Evolutionary conservation across 139 green algal genomes (phyloP), one percentile per base, ranked within the genome.

Genomic region (Mychonastes homosphaera): DNA sequence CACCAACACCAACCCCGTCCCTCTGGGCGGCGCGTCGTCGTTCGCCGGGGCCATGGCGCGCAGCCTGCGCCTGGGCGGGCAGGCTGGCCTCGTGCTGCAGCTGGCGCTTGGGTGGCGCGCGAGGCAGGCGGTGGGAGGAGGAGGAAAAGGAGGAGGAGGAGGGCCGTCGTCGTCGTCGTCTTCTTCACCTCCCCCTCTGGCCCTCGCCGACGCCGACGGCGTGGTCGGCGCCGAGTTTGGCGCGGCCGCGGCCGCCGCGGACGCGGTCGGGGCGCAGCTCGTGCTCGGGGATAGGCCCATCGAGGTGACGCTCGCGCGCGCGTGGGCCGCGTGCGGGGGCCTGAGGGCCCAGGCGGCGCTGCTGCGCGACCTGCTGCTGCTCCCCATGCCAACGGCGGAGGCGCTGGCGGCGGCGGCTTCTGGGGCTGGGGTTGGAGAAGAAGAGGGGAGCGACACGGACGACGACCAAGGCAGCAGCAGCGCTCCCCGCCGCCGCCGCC

Each of bases 271-370:
- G 16, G 52, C 74, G n/a, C 62, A 81, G 34, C 27, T 94, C n/a
- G 85, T 94, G 52, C 69, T 94, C 33, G 85, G 85, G 0, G 85
- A 94, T 65, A 49, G 86, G 35, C 86, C 83, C 0, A 87, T 94
- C 24, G 85, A 94, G 64, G 85, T 94, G 35, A 92, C 75, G 6
- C 70, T 92, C 30, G 18, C 38, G 56, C 69, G 84, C 0, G 82
- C 78, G 0, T 91, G 83, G 83, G 66, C 63, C 0, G 75, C 75
- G n/a, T 56, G 88, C 64, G 46, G 27, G 41, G 72, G 60, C 61
- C 7, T 12, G 4, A 55, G 58, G 29, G n/a, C n/a, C n/a, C 56
- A 71, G 27, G 0, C 39, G 7, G 34, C 48, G 40, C 76, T 91
- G 58, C 68, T 69, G 7, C n/a, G 34, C 1, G 67, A 79, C n/a